Percentiles rank a stretch among this genome's conserved stretches.
Evolutionary conservation across 441 rosid species (phyloP).

Genomic region (Isatis lusitanica): DNA sequence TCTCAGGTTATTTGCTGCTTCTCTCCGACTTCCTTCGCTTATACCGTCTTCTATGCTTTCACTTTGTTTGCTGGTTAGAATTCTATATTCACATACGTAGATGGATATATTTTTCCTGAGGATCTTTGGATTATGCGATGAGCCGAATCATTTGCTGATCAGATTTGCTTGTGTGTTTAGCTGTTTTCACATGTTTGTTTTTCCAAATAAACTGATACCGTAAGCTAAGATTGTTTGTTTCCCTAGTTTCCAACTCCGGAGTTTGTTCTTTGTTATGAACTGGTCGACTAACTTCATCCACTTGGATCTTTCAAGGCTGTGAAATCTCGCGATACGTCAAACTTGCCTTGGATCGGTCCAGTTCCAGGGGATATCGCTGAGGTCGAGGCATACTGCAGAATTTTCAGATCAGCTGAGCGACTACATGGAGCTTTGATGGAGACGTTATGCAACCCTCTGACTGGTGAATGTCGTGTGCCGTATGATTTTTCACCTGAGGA

Average conservation of each 20-base stretch:
- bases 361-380: slow-evolving; percentile 97
- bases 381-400: slow-evolving; percentile 94
- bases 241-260: background rate
- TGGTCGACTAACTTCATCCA: slow-evolving; percentile 35
- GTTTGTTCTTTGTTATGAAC: background rate
- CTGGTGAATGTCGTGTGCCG: slow-evolving; percentile 84
- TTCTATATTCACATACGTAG: background rate
- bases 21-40: background rate
- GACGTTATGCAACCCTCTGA: slow-evolving; percentile 87
- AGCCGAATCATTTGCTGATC: background rate
- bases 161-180: background rate
- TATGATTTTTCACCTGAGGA: slow-evolving; percentile 80
- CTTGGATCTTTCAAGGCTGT: slow-evolving; percentile 41
- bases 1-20: slow-evolving; percentile 53
- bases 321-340: slow-evolving; percentile 61
- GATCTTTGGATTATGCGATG: slow-evolving; percentile 1
- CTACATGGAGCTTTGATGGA: slow-evolving; percentile 91
- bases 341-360: slow-evolving; percentile 88
- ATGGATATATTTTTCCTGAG: background rate
- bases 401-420: slow-evolving; percentile 83
- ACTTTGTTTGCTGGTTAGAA: background rate
- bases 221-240: background rate
- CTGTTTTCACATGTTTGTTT: slow-evolving; percentile 7
- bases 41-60: background rate
- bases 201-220: background rate